Conservation (phyloP, 2,329 filamentous ascomycete species). For the Coniochaeta hoffmannii region DNA sequence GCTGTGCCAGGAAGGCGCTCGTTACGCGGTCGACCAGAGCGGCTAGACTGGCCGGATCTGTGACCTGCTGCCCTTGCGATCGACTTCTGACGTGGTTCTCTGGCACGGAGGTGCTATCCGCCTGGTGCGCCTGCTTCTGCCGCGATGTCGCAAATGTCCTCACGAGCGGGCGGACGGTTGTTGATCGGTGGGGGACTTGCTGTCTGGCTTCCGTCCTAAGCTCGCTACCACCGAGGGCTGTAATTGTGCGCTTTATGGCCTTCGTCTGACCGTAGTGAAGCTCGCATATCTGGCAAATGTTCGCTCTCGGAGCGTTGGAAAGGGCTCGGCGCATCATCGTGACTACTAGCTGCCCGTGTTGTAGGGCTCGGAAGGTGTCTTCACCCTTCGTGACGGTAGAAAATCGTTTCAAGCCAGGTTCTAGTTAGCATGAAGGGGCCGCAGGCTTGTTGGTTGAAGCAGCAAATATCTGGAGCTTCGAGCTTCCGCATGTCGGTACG, state of each 20-base stretch:
- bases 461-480: constrained; percentile 2
- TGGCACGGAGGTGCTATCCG: background rate
- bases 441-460: background rate
- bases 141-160: background rate
- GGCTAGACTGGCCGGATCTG: constrained; percentile 32
- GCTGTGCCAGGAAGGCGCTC: constrained; percentile 34
- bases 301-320: constrained; percentile 12
- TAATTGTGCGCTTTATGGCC: background rate
- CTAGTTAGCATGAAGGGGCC: no score
- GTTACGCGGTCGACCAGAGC: constrained; percentile 33
- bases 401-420: no score
- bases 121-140: background rate
- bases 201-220: background rate
- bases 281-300: constrained; percentile 18
- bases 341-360: background rate
- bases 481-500: background rate
- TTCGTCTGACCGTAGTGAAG: constrained; percentile 14
- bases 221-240: background rate
- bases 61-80: constrained; percentile 10
- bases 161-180: background rate
- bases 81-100: background rate
- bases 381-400: background rate
- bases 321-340: constrained; percentile 17
- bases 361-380: background rate
- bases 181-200: background rate